Conservation (phyloP, 805 yeast genomes). For the Wickerhamomyces bisporus region DNA sequence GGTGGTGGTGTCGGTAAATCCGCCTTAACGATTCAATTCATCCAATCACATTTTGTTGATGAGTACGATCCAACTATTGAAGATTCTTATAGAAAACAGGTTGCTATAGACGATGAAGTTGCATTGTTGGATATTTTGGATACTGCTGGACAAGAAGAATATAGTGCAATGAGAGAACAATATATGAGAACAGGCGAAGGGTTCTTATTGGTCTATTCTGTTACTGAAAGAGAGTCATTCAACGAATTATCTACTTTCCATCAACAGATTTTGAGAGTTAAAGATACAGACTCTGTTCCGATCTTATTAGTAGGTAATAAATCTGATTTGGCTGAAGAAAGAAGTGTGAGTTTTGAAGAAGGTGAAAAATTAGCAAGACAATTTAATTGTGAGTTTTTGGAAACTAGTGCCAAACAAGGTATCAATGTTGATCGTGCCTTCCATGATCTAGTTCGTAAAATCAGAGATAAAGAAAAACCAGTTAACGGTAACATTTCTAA, state of each 20-base stretch:
- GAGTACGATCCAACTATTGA: conserved; percentile 99
- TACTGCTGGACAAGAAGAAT: conserved; percentile 98
- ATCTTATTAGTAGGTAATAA: conserved; percentile 77
- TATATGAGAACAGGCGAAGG: conserved; percentile 97
- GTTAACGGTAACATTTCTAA: not conserved
- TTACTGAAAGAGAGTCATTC: conserved; percentile 79
- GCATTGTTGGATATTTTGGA: conserved; percentile 84
- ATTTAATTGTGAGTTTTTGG: conserved; percentile 73
- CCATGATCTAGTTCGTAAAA: conserved; percentile 58
- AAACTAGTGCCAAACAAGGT: conserved; percentile 89
- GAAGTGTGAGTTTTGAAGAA: conserved; percentile 69
- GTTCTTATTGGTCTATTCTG: conserved; percentile 80
- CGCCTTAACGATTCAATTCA: conserved; percentile 90
- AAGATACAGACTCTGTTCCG: conserved; percentile 73
- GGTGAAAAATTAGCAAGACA: conserved; percentile 57
- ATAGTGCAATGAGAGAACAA: conserved; percentile 88
- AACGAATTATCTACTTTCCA: conserved; percentile 78
- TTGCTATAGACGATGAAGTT: conserved; percentile 74
- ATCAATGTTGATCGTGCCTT: conserved; percentile 86
- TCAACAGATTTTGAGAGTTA: conserved; percentile 74
- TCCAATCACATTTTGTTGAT: conserved; percentile 92
- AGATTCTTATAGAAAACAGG: conserved; percentile 83
- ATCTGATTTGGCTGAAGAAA: conserved; percentile 66
- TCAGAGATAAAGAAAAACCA: conserved; percentile 27
- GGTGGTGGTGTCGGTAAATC: conserved; percentile 99